These are phyloP conservation scores for Aspergillus sclerotioniger DNA, from an alignment of 495 filamentous ascomycete species.

Conservation along the genomic window DNA sequence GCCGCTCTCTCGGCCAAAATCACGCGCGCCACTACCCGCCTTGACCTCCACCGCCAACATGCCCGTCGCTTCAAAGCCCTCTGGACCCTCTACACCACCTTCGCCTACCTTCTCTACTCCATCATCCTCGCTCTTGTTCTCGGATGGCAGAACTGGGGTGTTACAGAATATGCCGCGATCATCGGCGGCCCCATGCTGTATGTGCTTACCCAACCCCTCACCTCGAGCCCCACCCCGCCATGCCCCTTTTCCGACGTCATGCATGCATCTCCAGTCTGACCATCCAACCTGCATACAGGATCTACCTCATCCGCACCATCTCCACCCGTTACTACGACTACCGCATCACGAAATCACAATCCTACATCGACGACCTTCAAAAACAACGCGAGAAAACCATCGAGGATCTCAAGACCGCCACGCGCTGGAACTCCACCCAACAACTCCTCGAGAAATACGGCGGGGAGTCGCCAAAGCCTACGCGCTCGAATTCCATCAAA, in stretches of 20 bases:
- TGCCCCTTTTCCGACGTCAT: not conserved
- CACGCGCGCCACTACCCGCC: constrained; percentile 61
- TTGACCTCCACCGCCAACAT: constrained; percentile 67
- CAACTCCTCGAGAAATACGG: constrained; percentile 94
- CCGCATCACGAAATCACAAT: constrained; percentile 65
- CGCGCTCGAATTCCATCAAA: constrained; percentile 32
- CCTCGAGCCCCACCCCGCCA: not conserved
- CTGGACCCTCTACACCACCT: constrained; percentile 83
- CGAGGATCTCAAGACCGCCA: constrained; percentile 88
- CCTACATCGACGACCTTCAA: constrained; percentile 68
- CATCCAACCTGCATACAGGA: constrained; percentile 41
- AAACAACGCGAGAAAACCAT: constrained; percentile 81
- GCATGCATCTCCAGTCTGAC: not conserved
- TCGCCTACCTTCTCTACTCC: constrained; percentile 83
- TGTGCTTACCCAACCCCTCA: constrained; percentile 16
- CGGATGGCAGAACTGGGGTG: constrained; percentile 77
- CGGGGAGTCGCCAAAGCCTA: constrained; percentile 53
- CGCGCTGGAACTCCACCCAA: constrained; percentile 92
- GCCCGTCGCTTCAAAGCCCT: constrained; percentile 78
- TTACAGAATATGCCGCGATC: constrained; percentile 72
- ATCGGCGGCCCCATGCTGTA: constrained; percentile 78
- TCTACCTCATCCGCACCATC: constrained; percentile 61
- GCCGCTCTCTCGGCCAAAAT: constrained; percentile 80
- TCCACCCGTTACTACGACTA: constrained; percentile 74
- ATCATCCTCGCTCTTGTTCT: constrained; percentile 79